Conservation (phyloP, 148 eudicot species). For the Amaranthus palmeri region DNA sequence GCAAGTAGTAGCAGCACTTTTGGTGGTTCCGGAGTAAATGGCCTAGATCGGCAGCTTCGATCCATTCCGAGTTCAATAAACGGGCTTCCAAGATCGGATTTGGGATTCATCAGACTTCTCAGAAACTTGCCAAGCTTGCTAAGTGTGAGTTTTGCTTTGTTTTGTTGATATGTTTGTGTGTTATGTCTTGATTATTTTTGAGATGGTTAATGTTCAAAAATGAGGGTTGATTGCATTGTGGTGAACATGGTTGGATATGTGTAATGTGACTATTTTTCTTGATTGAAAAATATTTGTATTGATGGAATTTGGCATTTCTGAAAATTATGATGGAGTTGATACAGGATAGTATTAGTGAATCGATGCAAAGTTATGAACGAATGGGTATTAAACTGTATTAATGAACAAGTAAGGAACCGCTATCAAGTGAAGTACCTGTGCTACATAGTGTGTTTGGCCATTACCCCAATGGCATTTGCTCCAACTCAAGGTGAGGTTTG, state of each 20-base stretch:
- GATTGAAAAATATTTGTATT: too few species aligned
- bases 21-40: constrained; percentile 25
- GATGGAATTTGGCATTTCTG: too few species aligned
- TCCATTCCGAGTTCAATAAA: constrained; percentile 65
- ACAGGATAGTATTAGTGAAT: too few species aligned
- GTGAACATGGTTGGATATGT: not conserved
- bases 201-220: too few species aligned
- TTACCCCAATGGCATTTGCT: too few species aligned
- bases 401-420: too few species aligned
- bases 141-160: constrained; percentile 42
- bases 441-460: too few species aligned
- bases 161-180: not conserved
- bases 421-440: too few species aligned
- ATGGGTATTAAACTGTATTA: too few species aligned
- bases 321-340: too few species aligned
- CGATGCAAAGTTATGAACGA: too few species aligned
- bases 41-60: constrained; percentile 45
- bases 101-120: constrained; percentile 76
- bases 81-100: constrained; percentile 71
- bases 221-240: not conserved
- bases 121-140: constrained; percentile 77
- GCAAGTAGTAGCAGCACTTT: constrained; percentile 26
- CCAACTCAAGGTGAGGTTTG: too few species aligned
- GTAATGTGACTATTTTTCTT: not conserved
- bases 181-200: not conserved